Conservation (phyloP, 228 moss, liverwort and hornwort genomes). For the Sphagnum magellanicum region DNA sequence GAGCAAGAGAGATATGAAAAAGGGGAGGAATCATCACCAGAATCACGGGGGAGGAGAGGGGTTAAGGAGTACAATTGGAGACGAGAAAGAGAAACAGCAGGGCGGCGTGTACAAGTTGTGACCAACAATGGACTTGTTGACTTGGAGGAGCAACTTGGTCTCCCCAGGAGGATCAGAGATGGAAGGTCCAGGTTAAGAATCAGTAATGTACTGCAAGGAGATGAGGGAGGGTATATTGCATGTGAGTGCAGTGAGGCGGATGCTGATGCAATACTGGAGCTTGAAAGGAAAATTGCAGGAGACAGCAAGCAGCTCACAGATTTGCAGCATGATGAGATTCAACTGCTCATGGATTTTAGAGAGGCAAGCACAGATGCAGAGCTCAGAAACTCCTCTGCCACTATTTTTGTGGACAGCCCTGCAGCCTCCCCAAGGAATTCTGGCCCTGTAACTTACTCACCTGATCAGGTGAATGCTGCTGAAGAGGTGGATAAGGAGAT, state of each 20-base stretch:
- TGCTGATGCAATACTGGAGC: slow-evolving; percentile 24
- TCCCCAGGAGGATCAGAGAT: slow-evolving; percentile 41
- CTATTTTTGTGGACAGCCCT: too few relatives aligned
- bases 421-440: too few relatives aligned
- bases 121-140: slow-evolving; percentile 77
- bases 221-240: slow-evolving; percentile 64
- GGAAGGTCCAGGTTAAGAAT: slow-evolving; percentile 31
- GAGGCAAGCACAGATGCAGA: too few relatives aligned
- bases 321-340: too few relatives aligned
- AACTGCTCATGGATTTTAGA: too few relatives aligned
- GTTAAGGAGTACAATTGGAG: slow-evolving; percentile 39
- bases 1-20: slow-evolving; percentile 44
- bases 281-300: slow-evolving; percentile 18
- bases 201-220: slow-evolving; percentile 54
- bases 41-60: slow-evolving; percentile 4
- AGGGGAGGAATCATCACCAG: slow-evolving; percentile 19
- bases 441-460: too few relatives aligned
- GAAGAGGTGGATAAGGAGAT: neutral
- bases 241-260: slow-evolving; percentile 48
- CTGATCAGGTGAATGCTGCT: too few relatives aligned
- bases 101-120: slow-evolving; percentile 68
- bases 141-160: slow-evolving; percentile 74
- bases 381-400: too few relatives aligned
- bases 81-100: slow-evolving; percentile 25
- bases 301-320: too few relatives aligned